Percentiles rank a stretch among this genome's conserved stretches.
Evolutionary conservation across 2,329 filamentous ascomycete species (phyloP).

Genomic region (Periconia macrospinosa): DNA sequence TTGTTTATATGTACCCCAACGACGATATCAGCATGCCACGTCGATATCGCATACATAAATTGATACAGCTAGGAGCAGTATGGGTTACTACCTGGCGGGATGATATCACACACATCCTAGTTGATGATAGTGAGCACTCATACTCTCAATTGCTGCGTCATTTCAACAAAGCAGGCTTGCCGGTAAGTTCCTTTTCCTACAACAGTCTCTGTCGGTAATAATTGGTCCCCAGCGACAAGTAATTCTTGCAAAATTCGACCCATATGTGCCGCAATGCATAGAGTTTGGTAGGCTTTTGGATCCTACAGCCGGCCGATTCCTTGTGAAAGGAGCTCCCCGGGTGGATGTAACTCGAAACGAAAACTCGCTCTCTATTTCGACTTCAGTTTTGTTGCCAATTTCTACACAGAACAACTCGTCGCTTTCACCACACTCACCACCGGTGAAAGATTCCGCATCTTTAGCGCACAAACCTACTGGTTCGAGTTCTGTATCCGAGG

Average conservation of each 20-base stretch:
- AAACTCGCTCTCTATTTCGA: neutral
- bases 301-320: conserved; percentile 61
- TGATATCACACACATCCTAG: conserved; percentile 74
- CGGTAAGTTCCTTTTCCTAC: conserved; percentile 43
- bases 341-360: neutral
- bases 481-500: conserved; percentile 6
- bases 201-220: conserved; percentile 1
- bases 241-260: conserved; percentile 53
- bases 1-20: conserved; percentile 73
- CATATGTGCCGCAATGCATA: conserved; percentile 50
- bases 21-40: conserved; percentile 70
- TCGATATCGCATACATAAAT: conserved; percentile 71
- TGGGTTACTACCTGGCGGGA: conserved; percentile 64
- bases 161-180: conserved; percentile 53
- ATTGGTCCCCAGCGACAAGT: conserved; percentile 38
- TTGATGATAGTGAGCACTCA: conserved; percentile 65
- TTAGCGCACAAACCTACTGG: conserved; percentile 34
- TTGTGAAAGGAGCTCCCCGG: conserved; percentile 54
- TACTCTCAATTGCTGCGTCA: conserved; percentile 66
- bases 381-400: neutral
- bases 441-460: conserved; percentile 41
- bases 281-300: conserved; percentile 49
- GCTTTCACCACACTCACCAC: conserved; percentile 40
- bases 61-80: conserved; percentile 64
- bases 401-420: conserved; percentile 29